Percentiles rank a stretch among this genome's conserved stretches.
Evolutionary conservation across 176 grass and related monocot species (phyloP).

Genomic region (Dactylis glomerata): DNA sequence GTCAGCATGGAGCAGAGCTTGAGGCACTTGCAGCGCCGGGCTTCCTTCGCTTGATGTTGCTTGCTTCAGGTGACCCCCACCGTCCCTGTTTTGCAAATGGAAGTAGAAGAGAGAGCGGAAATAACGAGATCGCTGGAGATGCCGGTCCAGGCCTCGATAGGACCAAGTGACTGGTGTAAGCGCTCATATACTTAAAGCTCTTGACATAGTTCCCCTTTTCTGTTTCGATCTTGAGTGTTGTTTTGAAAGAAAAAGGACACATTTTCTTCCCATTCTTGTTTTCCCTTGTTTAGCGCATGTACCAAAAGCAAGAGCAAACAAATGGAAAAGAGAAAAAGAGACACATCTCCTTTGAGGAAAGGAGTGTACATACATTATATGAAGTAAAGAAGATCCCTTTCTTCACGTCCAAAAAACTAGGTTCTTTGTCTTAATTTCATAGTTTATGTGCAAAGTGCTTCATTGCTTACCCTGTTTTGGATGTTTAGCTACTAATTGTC

Average conservation of each 20-base stretch:
- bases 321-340: background rate
- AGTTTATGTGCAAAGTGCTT: background rate
- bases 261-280: constrained; percentile 30
- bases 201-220: constrained; percentile 25
- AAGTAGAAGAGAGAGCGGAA: constrained; percentile 23
- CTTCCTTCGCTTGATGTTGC: constrained; percentile 45
- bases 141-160: constrained; percentile 58
- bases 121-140: constrained; percentile 53
- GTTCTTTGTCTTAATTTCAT: background rate
- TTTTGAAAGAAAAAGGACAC: constrained; percentile 10
- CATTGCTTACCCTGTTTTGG: constrained; percentile 3
- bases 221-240: constrained; percentile 14
- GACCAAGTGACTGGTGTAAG: constrained; percentile 57
- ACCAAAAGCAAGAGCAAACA: background rate
- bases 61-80: background rate
- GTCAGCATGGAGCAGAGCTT: constrained; percentile 98
- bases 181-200: constrained; percentile 15
- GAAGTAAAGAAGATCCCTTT: constrained; percentile 53
- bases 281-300: constrained; percentile 40
- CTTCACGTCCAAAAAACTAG: constrained; percentile 6
- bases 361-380: constrained; percentile 54
- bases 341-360: constrained; percentile 37
- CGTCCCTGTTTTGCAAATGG: constrained; percentile 28
- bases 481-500: too few species aligned
- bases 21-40: constrained; percentile 86